phyloP scores from a whole-genome alignment of 495 filamentous ascomycete species.

The Podospora conica region DNA sequence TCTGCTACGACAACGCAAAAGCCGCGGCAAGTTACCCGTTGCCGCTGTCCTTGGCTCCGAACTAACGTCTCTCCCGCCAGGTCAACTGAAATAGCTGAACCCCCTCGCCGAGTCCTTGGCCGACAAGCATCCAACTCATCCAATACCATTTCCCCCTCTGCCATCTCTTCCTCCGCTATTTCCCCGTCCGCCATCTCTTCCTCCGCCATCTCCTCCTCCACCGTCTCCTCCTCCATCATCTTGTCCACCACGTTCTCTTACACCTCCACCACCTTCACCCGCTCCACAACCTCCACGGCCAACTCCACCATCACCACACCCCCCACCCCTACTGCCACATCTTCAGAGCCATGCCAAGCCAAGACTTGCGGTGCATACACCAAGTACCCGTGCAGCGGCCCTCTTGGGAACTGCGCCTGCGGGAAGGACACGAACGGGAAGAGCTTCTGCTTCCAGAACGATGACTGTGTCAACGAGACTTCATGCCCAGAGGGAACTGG shows the following conservation, averaged over 20 bases:
- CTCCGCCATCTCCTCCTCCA: neutral
- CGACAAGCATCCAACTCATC: neutral
- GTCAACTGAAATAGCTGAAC: neutral
- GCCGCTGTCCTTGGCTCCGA: neutral
- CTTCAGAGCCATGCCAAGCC: neutral
- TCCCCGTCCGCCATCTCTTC: neutral
- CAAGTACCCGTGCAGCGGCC: neutral
- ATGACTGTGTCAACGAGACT: constrained; percentile 2
- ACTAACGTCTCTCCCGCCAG: neutral
- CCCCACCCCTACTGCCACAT: neutral
- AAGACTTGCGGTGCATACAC: constrained; percentile 6
- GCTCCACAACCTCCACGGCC: neutral
- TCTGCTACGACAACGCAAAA: too few species aligned
- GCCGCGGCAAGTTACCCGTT: neutral
- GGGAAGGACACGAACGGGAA: constrained; percentile 3
- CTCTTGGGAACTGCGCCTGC: constrained; percentile 5
- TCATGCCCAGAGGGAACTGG: neutral
- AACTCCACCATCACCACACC: neutral
- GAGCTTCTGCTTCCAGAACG: constrained; percentile 12
- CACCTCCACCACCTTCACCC: neutral
- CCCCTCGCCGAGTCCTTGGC: neutral
- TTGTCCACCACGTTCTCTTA: neutral
- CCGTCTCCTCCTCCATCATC: neutral
- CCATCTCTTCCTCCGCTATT: neutral
- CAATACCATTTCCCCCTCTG: too few species aligned